A percentile compares a stretch with the other conserved stretches of the same genome.
phyloP scores from a whole-genome alignment of 106 monocot genomes.

The Narthecium ossifragum region DNA sequence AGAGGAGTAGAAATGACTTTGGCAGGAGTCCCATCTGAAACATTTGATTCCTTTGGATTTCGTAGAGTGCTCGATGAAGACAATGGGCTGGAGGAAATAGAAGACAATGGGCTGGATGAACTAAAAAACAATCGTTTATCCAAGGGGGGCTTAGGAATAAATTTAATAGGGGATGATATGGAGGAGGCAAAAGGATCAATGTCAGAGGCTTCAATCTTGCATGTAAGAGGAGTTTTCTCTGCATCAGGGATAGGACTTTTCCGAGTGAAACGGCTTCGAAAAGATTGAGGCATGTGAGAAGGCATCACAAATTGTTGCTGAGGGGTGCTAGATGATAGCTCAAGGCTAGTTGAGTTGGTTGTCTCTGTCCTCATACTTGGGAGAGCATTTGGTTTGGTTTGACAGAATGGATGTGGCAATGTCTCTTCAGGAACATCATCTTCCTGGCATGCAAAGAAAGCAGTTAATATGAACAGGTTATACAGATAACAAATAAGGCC shows the following conservation, averaged over 20 bases:
- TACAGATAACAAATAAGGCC: too few relatives aligned
- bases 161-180: constrained; percentile 14
- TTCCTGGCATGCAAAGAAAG: constrained; percentile 26
- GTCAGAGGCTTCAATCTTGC: not conserved
- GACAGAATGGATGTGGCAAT: constrained; percentile 52
- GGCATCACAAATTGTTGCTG: constrained; percentile 17
- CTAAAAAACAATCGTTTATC: constrained; percentile 15
- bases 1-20: constrained; percentile 35
- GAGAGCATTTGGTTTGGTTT: constrained; percentile 7
- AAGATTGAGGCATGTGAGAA: constrained; percentile 53
- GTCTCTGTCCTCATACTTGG: not conserved
- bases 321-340: not conserved
- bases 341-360: not conserved
- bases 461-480: too few relatives aligned
- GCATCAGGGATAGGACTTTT: constrained; percentile 12
- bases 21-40: constrained; percentile 40
- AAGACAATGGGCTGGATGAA: constrained; percentile 15
- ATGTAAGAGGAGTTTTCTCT: constrained; percentile 23
- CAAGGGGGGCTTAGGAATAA: constrained; percentile 4
- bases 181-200: constrained; percentile 7
- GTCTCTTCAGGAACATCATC: constrained; percentile 53
- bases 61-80: not conserved
- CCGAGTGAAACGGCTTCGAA: constrained; percentile 37
- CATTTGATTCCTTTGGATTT: constrained; percentile 6
- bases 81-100: constrained; percentile 6